Evolutionary conservation across 2,329 filamentous ascomycete species (phyloP).

Genomic region (Calonectria hongkongensis): DNA sequence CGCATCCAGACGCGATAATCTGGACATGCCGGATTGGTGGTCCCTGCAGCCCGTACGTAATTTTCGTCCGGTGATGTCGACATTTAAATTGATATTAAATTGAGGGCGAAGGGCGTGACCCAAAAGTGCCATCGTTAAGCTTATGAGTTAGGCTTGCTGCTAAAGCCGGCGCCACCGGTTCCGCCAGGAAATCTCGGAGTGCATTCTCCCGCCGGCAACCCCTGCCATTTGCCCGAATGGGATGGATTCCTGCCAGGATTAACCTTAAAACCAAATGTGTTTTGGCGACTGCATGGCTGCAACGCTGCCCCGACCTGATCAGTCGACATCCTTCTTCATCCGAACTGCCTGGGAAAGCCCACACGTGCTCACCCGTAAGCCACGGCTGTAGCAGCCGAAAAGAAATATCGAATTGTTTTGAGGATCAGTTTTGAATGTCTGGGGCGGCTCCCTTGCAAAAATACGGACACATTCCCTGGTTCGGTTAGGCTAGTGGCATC

Average conservation of each 20-base stretch:
- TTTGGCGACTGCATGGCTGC: background rate
- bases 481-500: background rate
- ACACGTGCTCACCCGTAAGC: background rate
- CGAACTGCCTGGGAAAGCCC: background rate
- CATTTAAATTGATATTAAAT: constrained; percentile 9
- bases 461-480: background rate
- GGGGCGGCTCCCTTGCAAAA: background rate
- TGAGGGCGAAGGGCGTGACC: background rate
- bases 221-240: constrained; percentile 1
- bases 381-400: background rate
- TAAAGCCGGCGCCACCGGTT: background rate
- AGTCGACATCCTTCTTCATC: background rate
- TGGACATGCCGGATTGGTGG: background rate
- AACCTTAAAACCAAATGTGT: constrained; percentile 19
- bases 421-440: background rate
- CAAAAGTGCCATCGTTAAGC: constrained; percentile 19
- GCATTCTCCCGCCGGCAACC: background rate
- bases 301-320: background rate
- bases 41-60: background rate
- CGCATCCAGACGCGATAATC: background rate
- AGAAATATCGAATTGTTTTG: background rate
- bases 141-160: constrained; percentile 15
- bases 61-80: constrained; percentile 1
- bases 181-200: constrained; percentile 8
- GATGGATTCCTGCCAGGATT: background rate